Evolutionary conservation across 768 basidiomycete genomes (phyloP), one percentile per base, ranked within the genome.

Genomic region (Dentipellis fragilis): DNA sequence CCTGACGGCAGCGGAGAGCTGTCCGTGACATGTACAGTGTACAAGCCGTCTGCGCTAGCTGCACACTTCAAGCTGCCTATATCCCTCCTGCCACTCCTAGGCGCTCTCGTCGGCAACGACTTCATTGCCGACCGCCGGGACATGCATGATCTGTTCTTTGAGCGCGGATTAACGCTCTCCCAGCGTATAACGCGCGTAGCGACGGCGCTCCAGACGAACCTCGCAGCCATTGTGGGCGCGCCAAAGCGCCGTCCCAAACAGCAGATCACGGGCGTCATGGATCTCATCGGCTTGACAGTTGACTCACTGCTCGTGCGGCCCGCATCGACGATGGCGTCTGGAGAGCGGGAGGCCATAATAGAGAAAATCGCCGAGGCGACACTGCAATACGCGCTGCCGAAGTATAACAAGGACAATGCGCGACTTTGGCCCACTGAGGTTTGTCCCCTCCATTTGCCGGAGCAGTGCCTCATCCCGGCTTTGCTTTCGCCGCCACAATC

Each of bases 71-170:
- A 81, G 49, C 70, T 92, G 11, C 85, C 89, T 0, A 71, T 79
- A 7, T 78, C 84, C 0, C 75, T 92, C 39, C 79, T 93, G 34
- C 90, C 90, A 1, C 75, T 93, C 6, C 71, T 92, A 3, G 87
- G 83, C 17, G 85, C 89, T 10, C 70, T 92, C 16, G 79, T 89
- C 4, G 90, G 90, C 50, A 91, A 91, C 62, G 90, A 92, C 66
- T 92, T 80, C 64, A 79, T 87, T 0, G 77, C 75, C 50, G 75
- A 64, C 10, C 58, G 57, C 23, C 64, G 64, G 22, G 38, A 64
- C 54, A 55, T 80, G 9, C 85, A 83, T 64, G 73, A 71, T 0
- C 62, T 86, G 21, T 89, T 92, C 66, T 92, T 90, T 63, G 82
- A 87, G 49, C 73, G 78, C 37, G 69, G 73, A 21, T 69, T 84